Percentiles rank a stretch among this genome's conserved stretches.
phyloP scores from a whole-genome alignment of 768 basidiomycete species.

The Boletus tomentosulus region DNA sequence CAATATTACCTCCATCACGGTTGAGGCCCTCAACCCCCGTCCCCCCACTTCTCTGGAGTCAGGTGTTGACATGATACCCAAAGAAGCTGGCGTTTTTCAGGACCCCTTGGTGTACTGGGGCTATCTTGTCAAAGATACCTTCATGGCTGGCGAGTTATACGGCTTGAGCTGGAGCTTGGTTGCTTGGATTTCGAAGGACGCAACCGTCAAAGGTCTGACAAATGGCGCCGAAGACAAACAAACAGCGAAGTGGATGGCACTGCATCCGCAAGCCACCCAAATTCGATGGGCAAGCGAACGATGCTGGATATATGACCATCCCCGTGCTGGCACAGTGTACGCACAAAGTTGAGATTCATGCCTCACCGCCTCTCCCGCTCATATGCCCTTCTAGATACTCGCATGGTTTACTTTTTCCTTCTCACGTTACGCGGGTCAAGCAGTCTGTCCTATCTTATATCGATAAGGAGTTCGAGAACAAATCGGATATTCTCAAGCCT shows the following conservation, averaged over 20 bases:
- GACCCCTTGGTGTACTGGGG: constrained; percentile 87
- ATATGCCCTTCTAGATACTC: constrained; percentile 60
- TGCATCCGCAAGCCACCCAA: constrained; percentile 73
- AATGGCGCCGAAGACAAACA: constrained; percentile 92
- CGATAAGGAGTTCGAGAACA: constrained; percentile 39
- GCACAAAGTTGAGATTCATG: constrained; percentile 26
- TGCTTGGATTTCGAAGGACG: constrained; percentile 78
- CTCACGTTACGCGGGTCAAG: constrained; percentile 70
- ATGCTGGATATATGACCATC: constrained; percentile 99
- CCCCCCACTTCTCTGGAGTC: background rate
- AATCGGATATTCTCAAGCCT: constrained; percentile 30
- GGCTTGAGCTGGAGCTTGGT: constrained; percentile 86
- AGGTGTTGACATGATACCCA: background rate
- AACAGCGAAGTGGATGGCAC: constrained; percentile 85
- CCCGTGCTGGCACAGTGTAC: constrained; percentile 88
- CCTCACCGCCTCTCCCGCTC: constrained; percentile 3
- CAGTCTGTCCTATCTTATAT: constrained; percentile 50
- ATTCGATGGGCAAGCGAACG: constrained; percentile 89
- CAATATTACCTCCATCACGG: constrained; percentile 2
- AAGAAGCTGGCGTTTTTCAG: constrained; percentile 17
- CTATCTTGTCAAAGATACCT: constrained; percentile 85
- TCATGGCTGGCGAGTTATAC: constrained; percentile 96
- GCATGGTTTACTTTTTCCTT: constrained; percentile 94
- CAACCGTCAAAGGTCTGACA: constrained; percentile 58
- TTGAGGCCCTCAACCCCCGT: background rate